A percentile compares a stretch with the other conserved stretches of the same genome.
These are phyloP conservation scores for Oidium heveae DNA, from an alignment of 2,329 filamentous ascomycete species.

Conservation along the genomic window DNA sequence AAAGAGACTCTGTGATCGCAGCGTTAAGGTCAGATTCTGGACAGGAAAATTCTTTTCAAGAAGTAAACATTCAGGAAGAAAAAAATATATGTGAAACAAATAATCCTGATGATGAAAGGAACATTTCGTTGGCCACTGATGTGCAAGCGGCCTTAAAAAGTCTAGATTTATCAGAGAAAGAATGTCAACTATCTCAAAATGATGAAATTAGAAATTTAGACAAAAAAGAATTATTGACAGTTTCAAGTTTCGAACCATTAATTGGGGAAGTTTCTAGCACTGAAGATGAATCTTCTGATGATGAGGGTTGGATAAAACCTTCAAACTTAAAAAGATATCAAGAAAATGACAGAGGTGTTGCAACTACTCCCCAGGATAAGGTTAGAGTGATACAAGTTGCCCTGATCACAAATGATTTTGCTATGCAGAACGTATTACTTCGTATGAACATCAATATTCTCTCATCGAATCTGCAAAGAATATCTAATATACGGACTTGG, in stretches of 20 bases:
- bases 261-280: neutral
- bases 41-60: neutral
- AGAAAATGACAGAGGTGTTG: slow-evolving; percentile 31
- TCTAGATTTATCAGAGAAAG: neutral
- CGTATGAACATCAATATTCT: slow-evolving; percentile 86
- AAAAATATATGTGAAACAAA: neutral
- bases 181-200: neutral
- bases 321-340: slow-evolving; percentile 74
- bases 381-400: slow-evolving; percentile 55
- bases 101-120: neutral
- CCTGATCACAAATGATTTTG: slow-evolving; percentile 85
- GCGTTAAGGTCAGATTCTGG: neutral
- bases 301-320: slow-evolving; percentile 80
- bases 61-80: too few relatives aligned
- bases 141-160: neutral
- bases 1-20: neutral
- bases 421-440: slow-evolving; percentile 90
- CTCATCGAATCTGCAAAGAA: slow-evolving; percentile 51
- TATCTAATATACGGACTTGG: slow-evolving; percentile 68
- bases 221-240: neutral
- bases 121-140: neutral
- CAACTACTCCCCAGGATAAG: slow-evolving; percentile 21
- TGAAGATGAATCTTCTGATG: slow-evolving; percentile 18
- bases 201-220: neutral
- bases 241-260: neutral